phyloP scores from a whole-genome alignment of 345 rosid species.

The Laguncularia racemosa region DNA sequence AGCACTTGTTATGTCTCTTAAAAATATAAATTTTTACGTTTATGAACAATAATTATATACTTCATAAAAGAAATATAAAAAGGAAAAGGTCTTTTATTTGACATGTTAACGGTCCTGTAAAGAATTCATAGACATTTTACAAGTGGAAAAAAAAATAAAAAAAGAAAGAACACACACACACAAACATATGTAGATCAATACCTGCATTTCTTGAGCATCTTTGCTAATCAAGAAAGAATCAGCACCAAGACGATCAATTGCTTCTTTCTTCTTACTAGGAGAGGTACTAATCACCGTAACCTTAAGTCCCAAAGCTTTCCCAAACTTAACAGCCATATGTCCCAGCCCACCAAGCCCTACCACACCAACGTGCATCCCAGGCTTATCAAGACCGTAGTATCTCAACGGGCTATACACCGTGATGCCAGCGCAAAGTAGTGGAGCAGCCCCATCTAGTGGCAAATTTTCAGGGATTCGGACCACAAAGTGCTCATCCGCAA shows the following conservation, averaged over 20 bases:
- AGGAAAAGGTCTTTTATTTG: too few relatives aligned
- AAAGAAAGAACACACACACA: too few relatives aligned
- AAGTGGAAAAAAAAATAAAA: too few relatives aligned
- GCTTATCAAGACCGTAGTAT: conserved; percentile 29
- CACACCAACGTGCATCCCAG: conserved; percentile 28
- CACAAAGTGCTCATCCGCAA: conserved; percentile 16
- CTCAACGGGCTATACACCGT: conserved; percentile 66
- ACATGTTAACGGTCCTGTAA: too few relatives aligned
- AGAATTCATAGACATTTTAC: too few relatives aligned
- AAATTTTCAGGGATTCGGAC: conserved; percentile 39
- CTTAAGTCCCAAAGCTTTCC: conserved; percentile 39
- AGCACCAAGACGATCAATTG: conserved; percentile 31
- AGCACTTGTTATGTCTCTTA: too few relatives aligned
- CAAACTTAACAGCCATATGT: conserved; percentile 45
- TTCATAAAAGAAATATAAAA: too few relatives aligned
- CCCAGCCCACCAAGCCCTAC: conserved; percentile 55
- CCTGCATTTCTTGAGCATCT: conserved; percentile 31
- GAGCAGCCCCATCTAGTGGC: conserved; percentile 50
- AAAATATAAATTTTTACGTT: too few relatives aligned
- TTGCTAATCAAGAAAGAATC: conserved; percentile 33
- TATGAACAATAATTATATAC: too few relatives aligned
- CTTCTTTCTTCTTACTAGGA: conserved; percentile 31
- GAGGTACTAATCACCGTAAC: conserved; percentile 47
- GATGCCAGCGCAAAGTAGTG: conserved; percentile 61
- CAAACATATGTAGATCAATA: conserved; percentile 3